Evolutionary conservation across 1,284 basidiomycete genomes (phyloP).

Genomic region (Pseudomicrostroma phylloplanum): DNA sequence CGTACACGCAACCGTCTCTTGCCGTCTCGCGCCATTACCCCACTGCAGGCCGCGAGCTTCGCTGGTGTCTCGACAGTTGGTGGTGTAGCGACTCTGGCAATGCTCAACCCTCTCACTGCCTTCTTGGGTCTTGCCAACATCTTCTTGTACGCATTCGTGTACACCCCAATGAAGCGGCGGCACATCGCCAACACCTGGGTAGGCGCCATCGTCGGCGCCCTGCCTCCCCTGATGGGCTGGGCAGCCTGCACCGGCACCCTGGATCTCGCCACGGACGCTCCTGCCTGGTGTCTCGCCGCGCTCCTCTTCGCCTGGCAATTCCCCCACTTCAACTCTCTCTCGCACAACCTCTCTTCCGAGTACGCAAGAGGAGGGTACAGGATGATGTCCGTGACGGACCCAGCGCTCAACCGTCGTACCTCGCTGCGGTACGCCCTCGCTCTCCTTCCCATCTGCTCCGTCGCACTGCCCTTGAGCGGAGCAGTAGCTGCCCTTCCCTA

Average conservation of each 20-base stretch:
- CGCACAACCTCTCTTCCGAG: constrained; percentile 74
- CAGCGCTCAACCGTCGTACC: constrained; percentile 76
- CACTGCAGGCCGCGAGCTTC: constrained; percentile 76
- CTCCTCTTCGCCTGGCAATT: constrained; percentile 93
- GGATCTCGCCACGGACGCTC: constrained; percentile 57
- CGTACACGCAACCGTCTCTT: constrained; percentile 83
- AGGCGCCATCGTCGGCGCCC: constrained; percentile 80
- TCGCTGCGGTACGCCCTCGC: constrained; percentile 74
- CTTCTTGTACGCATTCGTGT: constrained; percentile 79
- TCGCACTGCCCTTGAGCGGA: constrained; percentile 54
- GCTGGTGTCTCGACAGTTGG: constrained; percentile 67
- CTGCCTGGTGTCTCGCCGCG: constrained; percentile 39
- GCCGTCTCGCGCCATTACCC: constrained; percentile 73
- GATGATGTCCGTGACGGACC: constrained; percentile 81
- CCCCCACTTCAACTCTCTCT: constrained; percentile 94
- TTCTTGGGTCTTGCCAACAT: constrained; percentile 78
- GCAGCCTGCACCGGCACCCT: constrained; percentile 81
- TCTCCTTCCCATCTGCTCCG: constrained; percentile 73
- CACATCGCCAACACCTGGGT: constrained; percentile 90
- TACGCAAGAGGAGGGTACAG: constrained; percentile 91
- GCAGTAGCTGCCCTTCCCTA: constrained; percentile 58
- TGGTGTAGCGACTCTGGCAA: constrained; percentile 72
- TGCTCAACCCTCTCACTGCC: constrained; percentile 83
- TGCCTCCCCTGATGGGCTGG: constrained; percentile 98
- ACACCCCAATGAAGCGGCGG: constrained; percentile 90